Evolutionary conservation across 2,329 filamentous ascomycete species (phyloP).

Genomic region (Phialophora verrucosa): DNA sequence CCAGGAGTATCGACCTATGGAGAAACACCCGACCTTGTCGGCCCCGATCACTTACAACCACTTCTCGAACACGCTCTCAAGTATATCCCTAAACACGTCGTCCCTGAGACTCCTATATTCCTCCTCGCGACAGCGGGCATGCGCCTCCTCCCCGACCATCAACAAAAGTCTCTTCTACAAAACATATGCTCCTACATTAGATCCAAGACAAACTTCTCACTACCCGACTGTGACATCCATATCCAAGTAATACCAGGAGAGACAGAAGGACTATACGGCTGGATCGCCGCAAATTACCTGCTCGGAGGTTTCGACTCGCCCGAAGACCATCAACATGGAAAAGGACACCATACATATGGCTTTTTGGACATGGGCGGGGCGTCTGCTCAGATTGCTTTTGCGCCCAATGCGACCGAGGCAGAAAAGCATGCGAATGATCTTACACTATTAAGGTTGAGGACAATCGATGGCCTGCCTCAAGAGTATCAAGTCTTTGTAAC

Average conservation of each 20-base stretch:
- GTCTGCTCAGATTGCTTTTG: constrained; percentile 96
- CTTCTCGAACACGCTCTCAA: constrained; percentile 82
- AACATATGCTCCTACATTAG: constrained; percentile 84
- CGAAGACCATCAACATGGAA: constrained; percentile 74
- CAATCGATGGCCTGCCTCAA: constrained; percentile 73
- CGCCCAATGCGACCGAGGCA: constrained; percentile 88
- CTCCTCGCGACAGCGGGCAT: constrained; percentile 95
- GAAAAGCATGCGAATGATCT: constrained; percentile 88
- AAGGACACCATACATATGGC: constrained; percentile 91
- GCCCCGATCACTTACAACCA: constrained; percentile 77
- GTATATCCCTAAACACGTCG: constrained; percentile 75
- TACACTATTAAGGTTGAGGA: constrained; percentile 83
- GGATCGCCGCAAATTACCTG: constrained; percentile 96
- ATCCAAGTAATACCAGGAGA: constrained; percentile 95
- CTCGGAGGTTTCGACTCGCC: constrained; percentile 86
- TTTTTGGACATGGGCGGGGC: constrained; percentile 99
- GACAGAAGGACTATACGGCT: constrained; percentile 94
- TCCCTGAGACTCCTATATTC: constrained; percentile 87
- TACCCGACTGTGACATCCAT: constrained; percentile 88
- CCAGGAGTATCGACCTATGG: constrained; percentile 93
- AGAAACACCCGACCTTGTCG: constrained; percentile 74
- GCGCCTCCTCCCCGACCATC: constrained; percentile 75
- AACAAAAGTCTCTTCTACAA: constrained; percentile 74
- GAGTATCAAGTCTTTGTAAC: constrained; percentile 94
- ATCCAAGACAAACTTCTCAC: constrained; percentile 75